Evolutionary conservation across 129 eudicot genomes (phyloP).

Genomic region (Helianthus annuus): HanXRQr2.0-SUNRISE NC_035446.2:153050011-153050510

Average conservation of each 20-base stretch:
- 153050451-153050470: conserved; percentile 73
- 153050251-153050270: conserved; percentile 67
- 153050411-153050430: conserved; percentile 68
- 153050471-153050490: no score
- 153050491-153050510: no score
- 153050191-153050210: conserved; percentile 10
- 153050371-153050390: conserved; percentile 13
- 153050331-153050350: conserved; percentile 2
- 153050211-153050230: conserved; percentile 74
- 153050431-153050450: conserved; percentile 63
- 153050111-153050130: conserved; percentile 10
- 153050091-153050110: conserved; percentile 76
- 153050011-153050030: not conserved
- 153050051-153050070: conserved; percentile 73
- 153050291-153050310: conserved; percentile 55
- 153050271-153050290: conserved; percentile 66
- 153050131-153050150: conserved; percentile 16
- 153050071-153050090: conserved; percentile 89
- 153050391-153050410: conserved; percentile 91
- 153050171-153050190: no score
- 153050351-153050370: not conserved
- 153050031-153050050: conserved; percentile 83
- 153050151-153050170: no score
- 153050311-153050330: conserved; percentile 13
- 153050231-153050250: conserved; percentile 76